Evolutionary conservation across 2,329 filamentous ascomycete genomes (phyloP), one percentile per base, ranked within the genome.

Genomic region (Hypoxylon sp.): DNA sequence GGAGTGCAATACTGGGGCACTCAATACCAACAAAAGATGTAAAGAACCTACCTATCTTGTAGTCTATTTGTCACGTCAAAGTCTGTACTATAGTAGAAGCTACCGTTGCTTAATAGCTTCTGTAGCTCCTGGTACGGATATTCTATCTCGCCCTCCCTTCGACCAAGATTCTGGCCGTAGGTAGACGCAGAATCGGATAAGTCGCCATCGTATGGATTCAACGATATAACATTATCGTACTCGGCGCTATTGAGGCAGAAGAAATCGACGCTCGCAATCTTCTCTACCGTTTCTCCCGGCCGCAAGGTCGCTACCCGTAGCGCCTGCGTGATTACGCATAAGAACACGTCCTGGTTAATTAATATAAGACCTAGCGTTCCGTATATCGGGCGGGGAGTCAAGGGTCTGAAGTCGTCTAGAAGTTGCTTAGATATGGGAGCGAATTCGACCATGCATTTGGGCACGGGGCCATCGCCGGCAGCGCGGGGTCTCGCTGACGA

Each of bases 71-170:
- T 99, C 50, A 99, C 82, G 75, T 99, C 94, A 76, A 99, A 99
- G 77, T 98, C 93, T n/a, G 93, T 92, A 75, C 93, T 97, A 80
- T 97, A 99, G 77, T 98, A 99, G 76, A 99, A 99, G 28, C 91
- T 97, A 24, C 94, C 94, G 76, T 96, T 94, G 74, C 92, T 91
- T 58, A 99, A 82, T 37, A 99, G 85, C 82, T 97, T 98, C 78
- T 94, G 94, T 62, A 99, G 79, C 47, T 95, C 92, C 71, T 93
- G 82, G 77, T 94, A 98, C 6, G 95, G 95, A 77, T 97, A 93
- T 73, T 97, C 93, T 28, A 92, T 78, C 24, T 89, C 79, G 43
- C 87, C 81, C 44, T 97, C 93, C 71, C 87, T 85, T 59, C 89
- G 85, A 59, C 89, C 88, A 13, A 88, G 77, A 43, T 76, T 79